Percentiles rank a stretch among this genome's conserved stretches.
Conservation (phyloP, 2,329 filamentous ascomycete genomes). For the Aspergillus neotritici region DNA sequence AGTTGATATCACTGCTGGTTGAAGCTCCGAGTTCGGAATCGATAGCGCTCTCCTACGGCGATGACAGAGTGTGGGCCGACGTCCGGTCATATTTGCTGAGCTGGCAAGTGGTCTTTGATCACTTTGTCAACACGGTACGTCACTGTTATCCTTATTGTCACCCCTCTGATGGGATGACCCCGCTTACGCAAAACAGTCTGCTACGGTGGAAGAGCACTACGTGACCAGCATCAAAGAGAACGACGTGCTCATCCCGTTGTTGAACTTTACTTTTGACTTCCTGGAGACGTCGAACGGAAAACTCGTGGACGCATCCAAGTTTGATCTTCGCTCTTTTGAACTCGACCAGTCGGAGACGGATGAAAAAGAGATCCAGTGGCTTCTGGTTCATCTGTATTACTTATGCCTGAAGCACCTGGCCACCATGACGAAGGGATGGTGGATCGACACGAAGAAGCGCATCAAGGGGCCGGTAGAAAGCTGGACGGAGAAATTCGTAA, state of each 20-base stretch:
- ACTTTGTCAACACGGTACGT: slow-evolving; percentile 62
- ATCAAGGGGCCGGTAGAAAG: slow-evolving; percentile 74
- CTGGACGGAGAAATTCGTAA: slow-evolving; percentile 84
- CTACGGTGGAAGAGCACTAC: slow-evolving; percentile 78
- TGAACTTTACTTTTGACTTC: slow-evolving; percentile 78
- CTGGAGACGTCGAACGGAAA: slow-evolving; percentile 71
- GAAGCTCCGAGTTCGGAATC: slow-evolving; percentile 68
- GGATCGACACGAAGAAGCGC: slow-evolving; percentile 68
- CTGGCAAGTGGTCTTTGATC: slow-evolving; percentile 86
- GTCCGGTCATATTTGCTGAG: slow-evolving; percentile 78
- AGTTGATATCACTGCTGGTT: slow-evolving; percentile 75
- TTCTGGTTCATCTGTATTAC: slow-evolving; percentile 82
- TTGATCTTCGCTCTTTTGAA: slow-evolving; percentile 62
- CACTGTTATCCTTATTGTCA: not conserved
- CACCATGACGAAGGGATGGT: slow-evolving; percentile 77
- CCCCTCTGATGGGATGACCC: not conserved
- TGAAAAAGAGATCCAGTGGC: slow-evolving; percentile 72
- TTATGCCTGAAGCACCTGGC: slow-evolving; percentile 70
- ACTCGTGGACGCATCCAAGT: slow-evolving; percentile 63
- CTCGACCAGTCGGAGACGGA: slow-evolving; percentile 57
- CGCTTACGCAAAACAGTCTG: slow-evolving; percentile 49
- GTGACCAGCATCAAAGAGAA: slow-evolving; percentile 70
- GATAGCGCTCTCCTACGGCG: slow-evolving; percentile 60
- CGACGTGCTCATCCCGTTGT: slow-evolving; percentile 60
- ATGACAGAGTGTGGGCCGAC: slow-evolving; percentile 59